Evolutionary conservation across 2,329 filamentous ascomycete genomes (phyloP), one percentile per base, ranked within the genome.

Genomic region (Coniella vitis): DNA sequence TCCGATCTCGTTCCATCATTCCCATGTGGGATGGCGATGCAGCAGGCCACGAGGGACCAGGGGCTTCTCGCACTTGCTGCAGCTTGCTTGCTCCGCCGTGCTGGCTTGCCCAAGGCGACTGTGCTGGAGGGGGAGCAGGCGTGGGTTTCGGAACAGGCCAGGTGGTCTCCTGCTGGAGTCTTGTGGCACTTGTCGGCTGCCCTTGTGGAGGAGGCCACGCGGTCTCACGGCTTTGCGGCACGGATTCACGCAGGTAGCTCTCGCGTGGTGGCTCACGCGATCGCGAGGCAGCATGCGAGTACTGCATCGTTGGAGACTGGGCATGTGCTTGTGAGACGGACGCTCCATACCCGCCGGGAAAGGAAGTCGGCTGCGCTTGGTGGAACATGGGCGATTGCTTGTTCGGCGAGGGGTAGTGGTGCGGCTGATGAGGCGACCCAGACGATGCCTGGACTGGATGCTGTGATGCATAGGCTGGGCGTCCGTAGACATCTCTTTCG

Each of bases 251-350:
- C 10, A 67, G 63, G 22, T 71, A 22, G 37, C 37, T 47, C 37
- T 53, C 51, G n/a, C 51, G 51, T 13, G 38, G 25, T 13, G 41
- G 41, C n/a, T 49, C 47, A 10, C 47, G 38, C 16, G 40, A n/a
- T 20, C 47, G 35, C 3, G 45, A 25, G 14, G 45, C 7, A 9
- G 49, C 21, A 22, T 47, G 39, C 1, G 70, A 65, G 49, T 81
- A 81, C 55, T 79, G 78, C 17, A 73, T 70, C n/a, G 74, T 69
- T n/a, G 76, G 72, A 3, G 51, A 49, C 7, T 76, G 75, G n/a
- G 70, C 66, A 13, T 67, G 64, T n/a, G 61, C 58, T 55, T 71
- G 71, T 3, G 63, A 57, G 43, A 71, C 73, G 56, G 74, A 69
- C 1, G 68, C 59, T 29, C 66, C 66, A 55, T 77, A 75, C 7